Percentiles rank a stretch among this genome's conserved stretches.
phyloP scores from a whole-genome alignment of 164 flowering plant genomes.

The Aristolochia californica region DNA sequence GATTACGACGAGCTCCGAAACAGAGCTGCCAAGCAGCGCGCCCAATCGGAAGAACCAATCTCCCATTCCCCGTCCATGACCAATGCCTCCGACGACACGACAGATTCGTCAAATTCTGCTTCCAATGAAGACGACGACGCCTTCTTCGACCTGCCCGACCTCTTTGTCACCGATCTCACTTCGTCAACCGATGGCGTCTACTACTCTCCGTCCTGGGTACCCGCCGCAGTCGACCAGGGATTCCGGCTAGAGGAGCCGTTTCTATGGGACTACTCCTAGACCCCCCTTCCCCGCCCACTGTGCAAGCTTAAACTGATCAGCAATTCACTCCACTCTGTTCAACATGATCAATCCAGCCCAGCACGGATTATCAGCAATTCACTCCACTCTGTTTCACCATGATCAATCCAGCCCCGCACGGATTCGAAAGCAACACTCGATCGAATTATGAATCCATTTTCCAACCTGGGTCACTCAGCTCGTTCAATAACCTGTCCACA shows the following conservation, averaged over 20 bases:
- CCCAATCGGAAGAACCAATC: conserved; percentile 1
- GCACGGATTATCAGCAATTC: too few species aligned
- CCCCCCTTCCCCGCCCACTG: too few species aligned
- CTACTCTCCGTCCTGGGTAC: conserved; percentile 5
- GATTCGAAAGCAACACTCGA: background rate
- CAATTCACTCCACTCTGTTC: too few species aligned
- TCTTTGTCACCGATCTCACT: conserved; percentile 10
- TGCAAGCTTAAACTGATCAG: too few species aligned
- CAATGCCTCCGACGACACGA: conserved; percentile 4
- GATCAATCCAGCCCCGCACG: background rate
- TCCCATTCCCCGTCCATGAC: conserved; percentile 8
- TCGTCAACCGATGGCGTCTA: conserved; percentile 1
- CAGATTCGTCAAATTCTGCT: conserved; percentile 3
- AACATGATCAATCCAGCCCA: too few species aligned
- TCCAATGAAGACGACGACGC: conserved; percentile 1
- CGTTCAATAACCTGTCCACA: background rate
- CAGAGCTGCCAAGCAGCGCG: background rate
- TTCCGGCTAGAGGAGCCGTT: conserved; percentile 20
- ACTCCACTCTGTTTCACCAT: background rate
- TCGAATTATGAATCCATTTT: background rate
- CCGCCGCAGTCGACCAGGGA: conserved; percentile 10
- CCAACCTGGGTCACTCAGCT: background rate
- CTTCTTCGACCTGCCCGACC: conserved; percentile 25
- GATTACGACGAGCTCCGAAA: conserved; percentile 5
- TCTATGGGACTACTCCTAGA: conserved; percentile 17